Percentiles rank a stretch among this genome's conserved stretches.
Conservation (phyloP, 192 early-diverging fungal genomes). For the Martensiomyces pterosporus region DNA sequence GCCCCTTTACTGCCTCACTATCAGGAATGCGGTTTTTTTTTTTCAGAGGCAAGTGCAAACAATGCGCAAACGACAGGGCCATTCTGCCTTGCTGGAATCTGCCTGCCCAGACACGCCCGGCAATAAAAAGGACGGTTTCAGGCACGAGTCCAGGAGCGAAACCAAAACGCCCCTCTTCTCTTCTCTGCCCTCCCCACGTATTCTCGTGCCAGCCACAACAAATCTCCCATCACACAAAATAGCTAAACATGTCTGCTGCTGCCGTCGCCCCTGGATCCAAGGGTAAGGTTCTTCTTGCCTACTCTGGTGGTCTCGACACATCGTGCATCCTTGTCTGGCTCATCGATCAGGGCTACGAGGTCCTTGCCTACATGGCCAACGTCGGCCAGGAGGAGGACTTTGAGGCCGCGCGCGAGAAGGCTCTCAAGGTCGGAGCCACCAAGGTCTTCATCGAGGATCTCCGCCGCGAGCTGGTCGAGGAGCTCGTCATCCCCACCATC, state of each 20-base stretch:
- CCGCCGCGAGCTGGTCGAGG: constrained; percentile 88
- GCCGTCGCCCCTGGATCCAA: constrained; percentile 59
- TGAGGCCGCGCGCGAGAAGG: constrained; percentile 88
- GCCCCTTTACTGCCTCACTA: too few relatives aligned
- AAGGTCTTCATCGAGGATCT: constrained; percentile 97
- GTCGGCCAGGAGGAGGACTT: constrained; percentile 99
- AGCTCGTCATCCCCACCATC: constrained; percentile 87
- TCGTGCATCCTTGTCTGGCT: constrained; percentile 99
- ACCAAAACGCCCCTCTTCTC: too few relatives aligned
- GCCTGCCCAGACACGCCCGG: too few relatives aligned
- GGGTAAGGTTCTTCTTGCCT: constrained; percentile 88
- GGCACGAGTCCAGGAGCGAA: too few relatives aligned
- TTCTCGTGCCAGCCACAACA: background rate
- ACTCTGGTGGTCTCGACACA: constrained; percentile 98
- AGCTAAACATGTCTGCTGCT: constrained; percentile 25
- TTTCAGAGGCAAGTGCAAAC: too few relatives aligned
- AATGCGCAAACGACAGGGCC: too few relatives aligned
- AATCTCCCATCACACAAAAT: too few relatives aligned
- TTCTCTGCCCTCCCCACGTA: background rate
- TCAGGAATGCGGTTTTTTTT: too few relatives aligned
- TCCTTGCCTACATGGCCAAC: constrained; percentile 95
- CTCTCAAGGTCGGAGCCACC: constrained; percentile 85
- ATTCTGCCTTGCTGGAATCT: too few relatives aligned
- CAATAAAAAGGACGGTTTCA: too few relatives aligned
- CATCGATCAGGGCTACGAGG: constrained; percentile 97